Evolutionary conservation across 139 green algal genomes (phyloP).

Genomic region (Coelastrella sp.): DNA sequence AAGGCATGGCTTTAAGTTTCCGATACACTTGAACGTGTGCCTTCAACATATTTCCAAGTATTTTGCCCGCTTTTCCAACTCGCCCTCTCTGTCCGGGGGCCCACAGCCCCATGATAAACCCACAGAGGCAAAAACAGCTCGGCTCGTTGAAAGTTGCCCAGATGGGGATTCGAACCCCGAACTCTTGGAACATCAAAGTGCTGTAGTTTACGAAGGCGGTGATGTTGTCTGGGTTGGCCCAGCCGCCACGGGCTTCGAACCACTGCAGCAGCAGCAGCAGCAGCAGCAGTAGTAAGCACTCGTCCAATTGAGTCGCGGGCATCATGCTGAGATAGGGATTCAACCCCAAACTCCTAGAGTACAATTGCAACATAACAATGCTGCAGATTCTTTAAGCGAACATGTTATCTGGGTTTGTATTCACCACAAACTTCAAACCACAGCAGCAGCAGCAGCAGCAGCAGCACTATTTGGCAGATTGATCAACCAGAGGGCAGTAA

Average conservation of each 20-base stretch:
- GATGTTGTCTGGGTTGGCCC: slow-evolving; percentile 81
- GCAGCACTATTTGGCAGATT: neutral
- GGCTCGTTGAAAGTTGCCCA: slow-evolving; percentile 94
- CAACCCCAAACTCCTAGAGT: too few relatives aligned
- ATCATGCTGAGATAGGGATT: too few relatives aligned
- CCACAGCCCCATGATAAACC: slow-evolving; percentile 72
- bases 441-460: neutral
- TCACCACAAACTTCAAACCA: too few relatives aligned
- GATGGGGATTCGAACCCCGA: slow-evolving; percentile 67
- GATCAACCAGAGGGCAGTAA: too few relatives aligned
- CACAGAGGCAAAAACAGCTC: slow-evolving; percentile 62
- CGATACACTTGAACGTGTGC: slow-evolving; percentile 73
- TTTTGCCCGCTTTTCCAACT: slow-evolving; percentile 27
- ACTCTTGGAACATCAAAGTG: slow-evolving; percentile 68
- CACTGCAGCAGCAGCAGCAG: slow-evolving; percentile 52
- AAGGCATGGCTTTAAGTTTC: slow-evolving; percentile 74
- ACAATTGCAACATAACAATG: too few relatives aligned
- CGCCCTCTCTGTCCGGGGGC: slow-evolving; percentile 62
- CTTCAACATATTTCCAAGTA: slow-evolving; percentile 54
- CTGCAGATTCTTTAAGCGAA: too few relatives aligned
- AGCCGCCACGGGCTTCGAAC: slow-evolving; percentile 87
- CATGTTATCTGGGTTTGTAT: too few relatives aligned
- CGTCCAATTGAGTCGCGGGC: too few relatives aligned
- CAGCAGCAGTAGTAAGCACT: neutral
- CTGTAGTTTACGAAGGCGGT: slow-evolving; percentile 79